A percentile compares a stretch with the other conserved stretches of the same genome.
Evolutionary conservation across 164 flowering plant species (phyloP).

Genomic region (Vitis amurensis): DNA sequence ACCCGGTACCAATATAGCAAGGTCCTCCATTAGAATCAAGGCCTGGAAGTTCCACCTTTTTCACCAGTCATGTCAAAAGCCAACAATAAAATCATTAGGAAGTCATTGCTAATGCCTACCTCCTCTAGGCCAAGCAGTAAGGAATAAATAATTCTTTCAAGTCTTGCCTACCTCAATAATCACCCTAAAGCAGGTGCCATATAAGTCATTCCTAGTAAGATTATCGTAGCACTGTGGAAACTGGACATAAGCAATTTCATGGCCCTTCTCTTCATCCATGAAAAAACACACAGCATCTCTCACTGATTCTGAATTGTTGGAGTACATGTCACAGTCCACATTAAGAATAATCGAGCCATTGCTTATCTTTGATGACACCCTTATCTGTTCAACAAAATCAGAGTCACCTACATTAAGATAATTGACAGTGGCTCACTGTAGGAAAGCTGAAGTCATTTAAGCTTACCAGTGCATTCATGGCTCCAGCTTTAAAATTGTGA

Average conservation of each 20-base stretch:
- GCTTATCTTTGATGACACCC: too few species aligned
- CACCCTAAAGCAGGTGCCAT: slow-evolving; percentile 3
- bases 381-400: too few species aligned
- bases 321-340: slow-evolving; percentile 44
- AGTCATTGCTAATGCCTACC: too few species aligned
- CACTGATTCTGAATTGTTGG: slow-evolving; percentile 33
- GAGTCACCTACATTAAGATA: too few species aligned
- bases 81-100: neutral
- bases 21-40: slow-evolving; percentile 37
- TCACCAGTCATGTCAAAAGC: neutral
- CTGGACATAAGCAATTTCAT: slow-evolving; percentile 36
- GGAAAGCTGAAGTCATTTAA: neutral
- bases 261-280: slow-evolving; percentile 39
- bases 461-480: slow-evolving; percentile 36
- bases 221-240: slow-evolving; percentile 23
- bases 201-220: slow-evolving; percentile 18
- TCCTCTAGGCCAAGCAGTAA: too few species aligned
- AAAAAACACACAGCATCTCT: slow-evolving; percentile 41
- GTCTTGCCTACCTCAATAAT: slow-evolving; percentile 12
- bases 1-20: slow-evolving; percentile 35
- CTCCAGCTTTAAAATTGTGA: slow-evolving; percentile 39
- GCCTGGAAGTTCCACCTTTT: slow-evolving; percentile 26
- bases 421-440: too few species aligned
- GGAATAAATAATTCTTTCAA: too few species aligned
- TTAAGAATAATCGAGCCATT: too few species aligned